Conservation (phyloP, 331 rosid genomes). For the Quercus tomentella region DNA sequence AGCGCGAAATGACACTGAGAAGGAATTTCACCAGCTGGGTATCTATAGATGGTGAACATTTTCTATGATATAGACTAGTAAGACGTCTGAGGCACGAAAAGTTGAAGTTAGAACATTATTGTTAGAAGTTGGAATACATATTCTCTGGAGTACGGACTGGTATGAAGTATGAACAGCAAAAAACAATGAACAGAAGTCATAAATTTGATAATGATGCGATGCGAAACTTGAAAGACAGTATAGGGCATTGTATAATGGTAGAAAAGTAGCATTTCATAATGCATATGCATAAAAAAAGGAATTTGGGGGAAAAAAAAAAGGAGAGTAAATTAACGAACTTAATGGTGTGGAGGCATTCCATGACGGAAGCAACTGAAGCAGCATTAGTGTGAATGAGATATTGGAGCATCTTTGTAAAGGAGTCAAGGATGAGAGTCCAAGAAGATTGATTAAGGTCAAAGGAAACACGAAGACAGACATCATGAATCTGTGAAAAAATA, state of each 20-base stretch:
- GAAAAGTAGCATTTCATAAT: neutral
- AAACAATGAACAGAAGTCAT: neutral
- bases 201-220: neutral
- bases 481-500: constrained; percentile 46
- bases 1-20: constrained; percentile 48
- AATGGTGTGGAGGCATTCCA: constrained; percentile 52
- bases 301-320: neutral
- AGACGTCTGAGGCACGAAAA: constrained; percentile 45
- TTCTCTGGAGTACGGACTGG: neutral
- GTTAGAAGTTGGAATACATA: neutral
- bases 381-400: constrained; percentile 30
- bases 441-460: constrained; percentile 58
- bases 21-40: constrained; percentile 60
- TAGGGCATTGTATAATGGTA: neutral
- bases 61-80: constrained; percentile 36
- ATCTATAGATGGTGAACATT: constrained; percentile 50
- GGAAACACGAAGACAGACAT: constrained; percentile 43
- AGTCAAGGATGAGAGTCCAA: constrained; percentile 43
- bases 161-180: neutral
- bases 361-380: constrained; percentile 23
- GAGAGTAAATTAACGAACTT: constrained; percentile 34
- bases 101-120: neutral
- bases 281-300: neutral
- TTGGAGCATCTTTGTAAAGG: constrained; percentile 44
- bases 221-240: neutral